Conservation (phyloP, 768 basidiomycete species). For the Trametes punicea region DNA sequence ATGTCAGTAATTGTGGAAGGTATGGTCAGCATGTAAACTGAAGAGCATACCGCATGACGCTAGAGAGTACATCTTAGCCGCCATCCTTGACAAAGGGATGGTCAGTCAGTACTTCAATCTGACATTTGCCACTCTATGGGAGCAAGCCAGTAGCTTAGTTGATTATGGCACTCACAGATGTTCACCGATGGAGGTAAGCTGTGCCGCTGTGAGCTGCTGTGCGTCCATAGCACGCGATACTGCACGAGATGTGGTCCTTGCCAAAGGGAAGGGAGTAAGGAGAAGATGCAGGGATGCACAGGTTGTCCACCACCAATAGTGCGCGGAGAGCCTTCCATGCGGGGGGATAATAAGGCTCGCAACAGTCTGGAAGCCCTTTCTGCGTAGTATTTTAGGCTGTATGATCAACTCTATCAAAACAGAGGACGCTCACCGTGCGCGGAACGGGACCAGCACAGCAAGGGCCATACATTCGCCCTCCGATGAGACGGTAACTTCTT, state of each 20-base stretch:
- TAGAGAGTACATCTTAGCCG: slow-evolving; percentile 23
- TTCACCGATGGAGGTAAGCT: slow-evolving; percentile 11
- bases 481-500: too few relatives aligned
- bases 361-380: too few relatives aligned
- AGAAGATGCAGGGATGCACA: background rate
- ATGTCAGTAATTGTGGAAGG: background rate
- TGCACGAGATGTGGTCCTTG: too few relatives aligned
- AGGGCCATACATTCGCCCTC: too few relatives aligned
- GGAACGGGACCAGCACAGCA: too few relatives aligned
- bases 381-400: too few relatives aligned
- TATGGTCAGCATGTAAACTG: background rate
- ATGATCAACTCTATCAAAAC: too few relatives aligned
- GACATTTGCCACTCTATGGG: background rate
- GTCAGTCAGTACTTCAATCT: background rate
- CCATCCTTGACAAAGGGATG: slow-evolving; percentile 7
- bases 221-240: slow-evolving; percentile 6
- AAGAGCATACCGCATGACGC: slow-evolving; percentile 20
- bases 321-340: too few relatives aligned
- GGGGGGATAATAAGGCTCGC: too few relatives aligned
- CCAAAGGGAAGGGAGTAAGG: background rate
- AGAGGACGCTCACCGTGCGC: too few relatives aligned
- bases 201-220: background rate
- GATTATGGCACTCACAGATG: slow-evolving; percentile 13
- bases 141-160: background rate
- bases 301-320: too few relatives aligned